Evolutionary conservation across 2,329 filamentous ascomycete genomes (phyloP).

Genomic region (Thielaviopsis euricoi): DNA sequence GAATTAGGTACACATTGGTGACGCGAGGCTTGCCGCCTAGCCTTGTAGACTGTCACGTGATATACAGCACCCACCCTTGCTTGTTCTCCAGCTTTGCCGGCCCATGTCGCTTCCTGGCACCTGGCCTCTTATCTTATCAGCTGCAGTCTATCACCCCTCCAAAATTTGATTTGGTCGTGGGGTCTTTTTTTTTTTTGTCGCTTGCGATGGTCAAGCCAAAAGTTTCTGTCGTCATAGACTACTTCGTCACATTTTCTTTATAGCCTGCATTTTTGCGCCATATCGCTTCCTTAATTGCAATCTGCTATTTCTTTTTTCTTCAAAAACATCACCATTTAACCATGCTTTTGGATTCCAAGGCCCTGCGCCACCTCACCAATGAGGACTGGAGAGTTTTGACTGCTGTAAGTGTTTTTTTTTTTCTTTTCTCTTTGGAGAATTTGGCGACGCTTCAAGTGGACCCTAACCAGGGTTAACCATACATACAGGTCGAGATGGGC

Average conservation of each 20-base stretch:
- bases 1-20: conserved; percentile 15
- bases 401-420: conserved; percentile 45
- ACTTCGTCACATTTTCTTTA: background rate
- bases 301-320: background rate
- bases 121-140: conserved; percentile 11
- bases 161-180: conserved; percentile 5
- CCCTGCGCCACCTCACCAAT: conserved; percentile 74
- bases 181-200: conserved; percentile 4
- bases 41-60: conserved; percentile 12
- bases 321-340: conserved; percentile 13
- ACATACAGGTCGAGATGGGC: conserved; percentile 65
- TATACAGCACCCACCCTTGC: background rate
- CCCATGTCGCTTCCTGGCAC: background rate
- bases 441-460: background rate
- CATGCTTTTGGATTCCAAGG: conserved; percentile 93
- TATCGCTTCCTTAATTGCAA: background rate
- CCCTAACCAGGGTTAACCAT: conserved; percentile 11
- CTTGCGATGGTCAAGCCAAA: background rate
- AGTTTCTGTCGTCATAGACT: conserved; percentile 8
- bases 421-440: background rate
- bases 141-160: background rate
- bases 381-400: conserved; percentile 95
- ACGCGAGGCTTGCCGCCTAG: conserved; percentile 24
- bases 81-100: background rate
- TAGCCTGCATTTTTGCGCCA: background rate